phyloP scores from a whole-genome alignment of 495 filamentous ascomycete species.

The Glarea lozoyensis region DNA sequence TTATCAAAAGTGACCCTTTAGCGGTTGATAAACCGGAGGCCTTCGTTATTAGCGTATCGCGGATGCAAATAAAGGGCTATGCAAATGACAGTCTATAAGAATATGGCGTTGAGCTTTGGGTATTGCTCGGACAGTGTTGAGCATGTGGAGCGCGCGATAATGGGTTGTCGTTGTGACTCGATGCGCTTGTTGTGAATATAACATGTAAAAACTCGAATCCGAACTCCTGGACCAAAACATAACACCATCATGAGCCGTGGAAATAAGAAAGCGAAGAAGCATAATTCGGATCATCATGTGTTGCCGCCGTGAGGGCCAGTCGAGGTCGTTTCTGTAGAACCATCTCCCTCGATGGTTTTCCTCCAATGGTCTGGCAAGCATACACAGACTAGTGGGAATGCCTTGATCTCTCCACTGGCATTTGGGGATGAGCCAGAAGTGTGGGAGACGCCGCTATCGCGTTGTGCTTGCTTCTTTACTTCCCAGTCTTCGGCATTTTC shows the following conservation, averaged over 20 bases:
- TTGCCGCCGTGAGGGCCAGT: slow-evolving; percentile 22
- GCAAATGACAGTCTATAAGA: slow-evolving; percentile 19
- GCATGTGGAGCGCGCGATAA: background rate
- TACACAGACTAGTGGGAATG: slow-evolving; percentile 96
- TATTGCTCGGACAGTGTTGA: background rate
- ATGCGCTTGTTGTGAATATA: background rate
- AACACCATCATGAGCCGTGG: slow-evolving; percentile 21
- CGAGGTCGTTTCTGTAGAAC: slow-evolving; percentile 46
- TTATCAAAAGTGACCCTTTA: slow-evolving; percentile 6
- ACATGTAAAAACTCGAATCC: slow-evolving; percentile 2
- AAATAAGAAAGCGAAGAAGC: background rate
- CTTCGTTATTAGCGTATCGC: slow-evolving; percentile 6
- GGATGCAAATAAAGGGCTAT: slow-evolving; percentile 12
- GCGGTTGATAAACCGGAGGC: slow-evolving; percentile 12
- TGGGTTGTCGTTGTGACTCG: background rate
- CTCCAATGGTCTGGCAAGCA: slow-evolving; percentile 96
- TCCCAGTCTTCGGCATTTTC: slow-evolving; percentile 88
- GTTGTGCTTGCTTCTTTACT: slow-evolving; percentile 60
- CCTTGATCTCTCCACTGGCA: slow-evolving; percentile 82
- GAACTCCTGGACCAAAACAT: slow-evolving; percentile 16
- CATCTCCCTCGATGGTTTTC: slow-evolving; percentile 90
- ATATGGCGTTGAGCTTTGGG: slow-evolving; percentile 13
- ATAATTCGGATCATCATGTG: slow-evolving; percentile 4
- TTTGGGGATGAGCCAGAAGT: slow-evolving; percentile 65
- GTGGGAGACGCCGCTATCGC: slow-evolving; percentile 90